These are phyloP conservation scores for Populus tomentosa DNA, from an alignment of 441 rosid species.

Conservation along the genomic window DNA sequence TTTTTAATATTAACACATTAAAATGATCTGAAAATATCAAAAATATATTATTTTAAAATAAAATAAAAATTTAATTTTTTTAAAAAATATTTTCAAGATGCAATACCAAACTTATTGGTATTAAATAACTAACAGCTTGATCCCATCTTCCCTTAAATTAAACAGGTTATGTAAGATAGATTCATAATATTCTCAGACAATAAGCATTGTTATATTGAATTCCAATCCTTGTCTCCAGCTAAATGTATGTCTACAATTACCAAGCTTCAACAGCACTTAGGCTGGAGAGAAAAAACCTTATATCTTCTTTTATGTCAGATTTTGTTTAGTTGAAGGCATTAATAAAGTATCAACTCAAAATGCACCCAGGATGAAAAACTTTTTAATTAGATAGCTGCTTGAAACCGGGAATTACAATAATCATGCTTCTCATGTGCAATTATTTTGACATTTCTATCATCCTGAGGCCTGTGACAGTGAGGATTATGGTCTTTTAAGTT, in stretches of 20 bases:
- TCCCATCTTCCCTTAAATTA: not conserved
- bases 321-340: too few species aligned
- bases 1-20: too few species aligned
- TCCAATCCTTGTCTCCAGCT: not conserved
- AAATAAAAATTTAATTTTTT: too few species aligned
- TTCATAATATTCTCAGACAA: too few species aligned
- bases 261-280: not conserved
- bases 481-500: conserved; percentile 78
- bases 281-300: not conserved
- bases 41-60: too few species aligned
- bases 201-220: not conserved
- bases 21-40: too few species aligned
- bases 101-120: too few species aligned
- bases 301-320: not conserved
- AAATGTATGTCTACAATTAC: not conserved
- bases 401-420: too few species aligned
- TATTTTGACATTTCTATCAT: conserved; percentile 5
- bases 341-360: too few species aligned
- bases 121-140: not conserved
- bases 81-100: too few species aligned
- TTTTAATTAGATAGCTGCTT: not conserved
- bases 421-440: not conserved
- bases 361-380: too few species aligned
- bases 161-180: not conserved
- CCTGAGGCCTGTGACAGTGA: conserved; percentile 75